Conservation (phyloP, 345 rosid species). For the Kernera saxatilis region DNA sequence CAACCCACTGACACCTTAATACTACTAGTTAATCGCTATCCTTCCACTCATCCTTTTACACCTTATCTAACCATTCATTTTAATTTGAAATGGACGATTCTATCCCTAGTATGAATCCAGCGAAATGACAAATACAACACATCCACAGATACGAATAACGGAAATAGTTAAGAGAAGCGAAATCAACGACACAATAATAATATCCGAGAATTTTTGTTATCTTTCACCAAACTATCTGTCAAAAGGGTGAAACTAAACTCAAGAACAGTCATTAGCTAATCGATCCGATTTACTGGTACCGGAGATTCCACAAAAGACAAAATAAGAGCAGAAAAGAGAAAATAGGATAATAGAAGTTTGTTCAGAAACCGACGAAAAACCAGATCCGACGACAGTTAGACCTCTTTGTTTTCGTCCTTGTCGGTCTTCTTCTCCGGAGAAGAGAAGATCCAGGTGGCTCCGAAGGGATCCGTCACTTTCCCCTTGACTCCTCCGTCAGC, state of each 20-base stretch:
- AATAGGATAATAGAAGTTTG: background rate
- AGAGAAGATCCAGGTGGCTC: conserved; percentile 62
- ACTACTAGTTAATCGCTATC: background rate
- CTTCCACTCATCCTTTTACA: background rate
- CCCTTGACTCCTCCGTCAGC: conserved; percentile 50
- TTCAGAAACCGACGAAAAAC: conserved; percentile 17
- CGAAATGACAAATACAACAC: background rate
- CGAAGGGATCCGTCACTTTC: conserved; percentile 76
- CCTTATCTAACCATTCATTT: background rate
- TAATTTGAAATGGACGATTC: background rate
- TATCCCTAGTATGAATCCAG: background rate
- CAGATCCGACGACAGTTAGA: conserved; percentile 35
- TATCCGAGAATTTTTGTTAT: background rate
- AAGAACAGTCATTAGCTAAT: conserved; percentile 13
- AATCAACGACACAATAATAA: background rate
- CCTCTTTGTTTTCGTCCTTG: conserved; percentile 25
- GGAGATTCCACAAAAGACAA: conserved; percentile 13
- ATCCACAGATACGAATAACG: background rate
- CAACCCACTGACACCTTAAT: background rate
- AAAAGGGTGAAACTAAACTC: conserved; percentile 13
- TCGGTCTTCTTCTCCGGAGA: conserved; percentile 37
- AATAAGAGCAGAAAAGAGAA: background rate
- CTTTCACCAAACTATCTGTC: background rate
- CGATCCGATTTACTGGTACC: conserved; percentile 13
- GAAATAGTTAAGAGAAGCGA: background rate